Base-by-base conservation (phyloP, 2,329 filamentous ascomycete genomes). In the Thielaviopsis populi region DNA sequence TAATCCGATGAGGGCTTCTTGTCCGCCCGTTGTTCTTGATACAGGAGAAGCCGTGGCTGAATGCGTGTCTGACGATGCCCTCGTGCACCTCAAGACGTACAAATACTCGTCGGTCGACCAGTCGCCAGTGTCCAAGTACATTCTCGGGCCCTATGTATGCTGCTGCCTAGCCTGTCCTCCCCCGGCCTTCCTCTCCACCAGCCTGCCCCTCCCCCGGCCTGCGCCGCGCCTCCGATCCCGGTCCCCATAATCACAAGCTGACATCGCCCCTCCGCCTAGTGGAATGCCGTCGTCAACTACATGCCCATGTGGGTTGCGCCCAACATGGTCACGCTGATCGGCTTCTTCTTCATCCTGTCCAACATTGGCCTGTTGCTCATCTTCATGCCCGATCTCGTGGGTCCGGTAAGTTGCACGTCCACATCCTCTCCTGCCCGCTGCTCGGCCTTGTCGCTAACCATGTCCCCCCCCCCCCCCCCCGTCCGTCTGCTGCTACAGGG, bases 91-190 rank as follows among this genome's bases (percentile, higher is more conserved):
- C 70, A 94, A 91, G 76, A 86, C 87, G 66, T 99, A 99, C 84
- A 95, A 96, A 73, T 99, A 99, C 76, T 95, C 91, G 70, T 89
- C 88, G 71, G 91, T 99, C 75, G 94, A 99, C 79, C 92, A 96
- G 76, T 96, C 91, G 61, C 87, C 88, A 67, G 84, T 96, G 66
- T 97, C 94, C 65, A 83, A 91, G 74, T 95, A 97, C 75, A 89
- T 99, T 72, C 82, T 99, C 61, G 88, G 87, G 69, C 92, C 95
- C 72, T 99, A 96, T 78, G 94, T 97, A 87, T 74, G 87, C 77
- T 54, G 6, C 15, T n/a, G 1, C 17, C 37, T 11, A n/a, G 8
- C 10, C 58, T 43, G 8, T 8, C 58, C 33, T 43, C 2, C 13
- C 4, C 22, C 24, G 5, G 66, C 46, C 46, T 54, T 56, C 64